Conservation (phyloP, 495 filamentous ascomycete species). For the Staphylotrichum tortipilum region DNA sequence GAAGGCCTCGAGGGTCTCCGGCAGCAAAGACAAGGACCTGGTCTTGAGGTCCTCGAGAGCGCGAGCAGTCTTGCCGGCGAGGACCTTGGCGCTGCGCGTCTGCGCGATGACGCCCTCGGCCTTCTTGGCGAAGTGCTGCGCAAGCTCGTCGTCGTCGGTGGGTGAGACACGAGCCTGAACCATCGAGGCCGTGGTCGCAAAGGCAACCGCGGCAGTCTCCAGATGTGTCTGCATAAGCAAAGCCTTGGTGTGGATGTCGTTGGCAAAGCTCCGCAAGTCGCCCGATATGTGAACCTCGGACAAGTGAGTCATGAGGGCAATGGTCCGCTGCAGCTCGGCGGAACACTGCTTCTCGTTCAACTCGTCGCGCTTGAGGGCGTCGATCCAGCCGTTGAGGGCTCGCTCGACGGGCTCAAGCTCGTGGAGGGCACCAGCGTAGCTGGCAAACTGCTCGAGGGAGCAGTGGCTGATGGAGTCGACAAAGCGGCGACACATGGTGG, state of each 20-base stretch:
- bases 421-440: slow-evolving; percentile 66
- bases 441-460: slow-evolving; percentile 64
- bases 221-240: slow-evolving; percentile 71
- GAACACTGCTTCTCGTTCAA: slow-evolving; percentile 76
- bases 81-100: slow-evolving; percentile 74
- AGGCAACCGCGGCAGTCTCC: slow-evolving; percentile 63
- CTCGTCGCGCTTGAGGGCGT: slow-evolving; percentile 72
- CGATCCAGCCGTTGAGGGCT: slow-evolving; percentile 82
- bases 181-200: slow-evolving; percentile 54
- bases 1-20: slow-evolving; percentile 43
- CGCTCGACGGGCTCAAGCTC: slow-evolving; percentile 91
- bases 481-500: slow-evolving; percentile 74
- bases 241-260: slow-evolving; percentile 65
- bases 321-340: slow-evolving; percentile 69
- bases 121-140: slow-evolving; percentile 58
- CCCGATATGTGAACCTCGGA: slow-evolving; percentile 68
- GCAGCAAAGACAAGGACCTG: slow-evolving; percentile 65
- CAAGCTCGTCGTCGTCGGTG: slow-evolving; percentile 53
- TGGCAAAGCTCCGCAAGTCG: slow-evolving; percentile 67
- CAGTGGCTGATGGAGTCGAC: slow-evolving; percentile 67
- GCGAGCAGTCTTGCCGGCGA: slow-evolving; percentile 68
- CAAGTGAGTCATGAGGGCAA: slow-evolving; percentile 78
- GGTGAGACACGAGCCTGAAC: slow-evolving; percentile 53
- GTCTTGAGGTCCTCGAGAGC: slow-evolving; percentile 70
- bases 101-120: slow-evolving; percentile 63